Evolutionary conservation across 2,329 filamentous ascomycete genomes (phyloP), one percentile per base, ranked within the genome.

Genomic region (Fusarium coicis): DNA sequence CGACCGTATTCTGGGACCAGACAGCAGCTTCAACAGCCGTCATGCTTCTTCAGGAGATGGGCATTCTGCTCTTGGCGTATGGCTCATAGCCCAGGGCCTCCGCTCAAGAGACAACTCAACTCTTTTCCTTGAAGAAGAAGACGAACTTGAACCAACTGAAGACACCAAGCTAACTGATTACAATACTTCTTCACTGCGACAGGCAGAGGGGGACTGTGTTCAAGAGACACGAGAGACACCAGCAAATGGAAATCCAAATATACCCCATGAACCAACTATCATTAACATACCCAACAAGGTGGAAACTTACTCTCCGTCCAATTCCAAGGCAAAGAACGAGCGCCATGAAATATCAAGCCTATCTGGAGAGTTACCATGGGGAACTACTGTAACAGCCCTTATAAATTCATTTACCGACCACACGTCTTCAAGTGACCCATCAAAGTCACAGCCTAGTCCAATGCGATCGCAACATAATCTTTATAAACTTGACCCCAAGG

Each of bases 21-120:
- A 73, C 19, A 77, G 74, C 39, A 78, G 79, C 21, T 80, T 81
- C 54, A 76, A 76, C 32, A 79, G 77, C 47, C 76, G 76, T 5
- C 76, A 75, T 36, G 76, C 74, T 39, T 80, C 80, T 11, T 79
- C 80, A 39, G 75, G 71, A 62, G 82, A 83, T 42, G 78, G 78
- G 18, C 79, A 81, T 50, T 82, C 81, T n/a, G 75, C 78, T 12
- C 75, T 83, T 55, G 77, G 79, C 10, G 75, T 82, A 28, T 83
- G 82, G 82, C 78, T 83, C n/a, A 80, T 80, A 39, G 77, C 81
- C 12, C 82, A 83, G 62, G 73, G 76, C 12, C 66, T 82, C 26
- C 73, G 75, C 46, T 77, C 79, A 7, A 69, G 76, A 61, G 77
- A 79, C 37, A 77, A 73, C 54, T 79, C 79, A 10, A 62, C 63